Percentiles rank a stretch among this genome's conserved stretches.
Evolutionary conservation across 768 basidiomycete genomes (phyloP).

Genomic region (Kwoniella sp.): DNA sequence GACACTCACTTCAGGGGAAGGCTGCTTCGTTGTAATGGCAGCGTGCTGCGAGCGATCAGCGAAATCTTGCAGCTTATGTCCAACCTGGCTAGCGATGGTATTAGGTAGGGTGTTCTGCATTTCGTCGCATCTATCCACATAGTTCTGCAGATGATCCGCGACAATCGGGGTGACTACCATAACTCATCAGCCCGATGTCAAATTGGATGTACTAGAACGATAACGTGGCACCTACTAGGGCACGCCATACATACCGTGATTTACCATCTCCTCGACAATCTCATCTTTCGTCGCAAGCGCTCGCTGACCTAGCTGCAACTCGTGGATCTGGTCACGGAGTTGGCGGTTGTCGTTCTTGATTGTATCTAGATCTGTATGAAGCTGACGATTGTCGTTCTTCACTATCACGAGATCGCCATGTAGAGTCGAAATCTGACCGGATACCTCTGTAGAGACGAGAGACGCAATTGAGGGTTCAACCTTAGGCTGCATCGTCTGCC

Average conservation of each 20-base stretch:
- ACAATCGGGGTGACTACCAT: constrained; percentile 27
- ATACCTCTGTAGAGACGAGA: background rate
- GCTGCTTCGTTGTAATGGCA: background rate
- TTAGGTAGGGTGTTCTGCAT: constrained; percentile 2
- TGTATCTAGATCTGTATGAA: background rate
- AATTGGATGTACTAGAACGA: no score
- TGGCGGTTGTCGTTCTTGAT: constrained; percentile 17
- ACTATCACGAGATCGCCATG: background rate
- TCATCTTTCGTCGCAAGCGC: constrained; percentile 37
- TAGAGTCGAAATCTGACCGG: background rate
- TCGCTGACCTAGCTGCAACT: constrained; percentile 33
- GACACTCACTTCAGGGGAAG: background rate
- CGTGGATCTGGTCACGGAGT: constrained; percentile 39
- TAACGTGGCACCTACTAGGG: no score
- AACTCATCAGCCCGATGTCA: constrained; percentile 10
- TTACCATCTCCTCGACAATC: constrained; percentile 33
- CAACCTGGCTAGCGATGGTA: background rate
- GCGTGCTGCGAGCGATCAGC: background rate
- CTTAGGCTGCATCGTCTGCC: no score
- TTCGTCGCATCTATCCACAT: constrained; percentile 14
- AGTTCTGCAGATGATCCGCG: constrained; percentile 18
- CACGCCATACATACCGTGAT: constrained; percentile 34
- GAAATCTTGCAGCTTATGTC: background rate
- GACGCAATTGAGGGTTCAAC: no score
- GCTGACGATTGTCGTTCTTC: constrained; percentile 2